Percentiles rank a stretch among this genome's conserved stretches.
Evolutionary conservation across 78 protist genomes (phyloP).

Genomic region (Tieghemostelium lacteum): DNA sequence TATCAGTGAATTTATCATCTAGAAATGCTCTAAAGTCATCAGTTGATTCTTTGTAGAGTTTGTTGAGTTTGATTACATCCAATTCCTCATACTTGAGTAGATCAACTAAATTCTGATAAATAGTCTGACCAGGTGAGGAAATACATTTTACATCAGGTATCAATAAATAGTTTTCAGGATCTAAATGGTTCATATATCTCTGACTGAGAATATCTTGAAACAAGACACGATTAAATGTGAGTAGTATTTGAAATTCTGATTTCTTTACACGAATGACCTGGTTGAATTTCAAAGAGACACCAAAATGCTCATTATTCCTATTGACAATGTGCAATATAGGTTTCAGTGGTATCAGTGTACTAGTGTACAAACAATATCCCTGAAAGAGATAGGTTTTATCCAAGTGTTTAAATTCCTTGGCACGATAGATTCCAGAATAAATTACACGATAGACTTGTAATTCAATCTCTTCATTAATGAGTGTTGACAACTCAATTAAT

Average conservation of each 20-base stretch:
- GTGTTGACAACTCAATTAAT: too few relatives aligned
- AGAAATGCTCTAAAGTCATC: not conserved
- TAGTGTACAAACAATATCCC: not conserved
- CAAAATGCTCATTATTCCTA: not conserved
- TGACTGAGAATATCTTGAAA: conserved; percentile 14
- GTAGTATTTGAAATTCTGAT: conserved; percentile 15
- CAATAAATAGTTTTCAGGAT: not conserved
- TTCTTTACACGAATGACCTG: not conserved
- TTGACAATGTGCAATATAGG: not conserved
- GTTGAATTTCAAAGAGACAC: not conserved
- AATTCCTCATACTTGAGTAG: conserved; percentile 23
- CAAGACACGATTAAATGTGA: conserved; percentile 32
- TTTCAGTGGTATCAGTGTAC: not conserved
- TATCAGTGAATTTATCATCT: conserved; percentile 1
- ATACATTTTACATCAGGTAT: conserved; percentile 29
- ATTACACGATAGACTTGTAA: too few relatives aligned
- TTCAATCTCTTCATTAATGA: too few relatives aligned
- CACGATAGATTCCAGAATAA: too few relatives aligned
- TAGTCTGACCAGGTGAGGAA: not conserved
- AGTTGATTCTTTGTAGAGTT: not conserved
- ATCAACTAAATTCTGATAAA: conserved; percentile 10
- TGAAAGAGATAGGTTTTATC: too few relatives aligned
- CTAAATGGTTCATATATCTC: not conserved
- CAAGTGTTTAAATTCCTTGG: not conserved
- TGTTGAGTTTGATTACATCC: not conserved